phyloP scores from a whole-genome alignment of 164 flowering plant genomes.

The Akebia trifoliata region DNA sequence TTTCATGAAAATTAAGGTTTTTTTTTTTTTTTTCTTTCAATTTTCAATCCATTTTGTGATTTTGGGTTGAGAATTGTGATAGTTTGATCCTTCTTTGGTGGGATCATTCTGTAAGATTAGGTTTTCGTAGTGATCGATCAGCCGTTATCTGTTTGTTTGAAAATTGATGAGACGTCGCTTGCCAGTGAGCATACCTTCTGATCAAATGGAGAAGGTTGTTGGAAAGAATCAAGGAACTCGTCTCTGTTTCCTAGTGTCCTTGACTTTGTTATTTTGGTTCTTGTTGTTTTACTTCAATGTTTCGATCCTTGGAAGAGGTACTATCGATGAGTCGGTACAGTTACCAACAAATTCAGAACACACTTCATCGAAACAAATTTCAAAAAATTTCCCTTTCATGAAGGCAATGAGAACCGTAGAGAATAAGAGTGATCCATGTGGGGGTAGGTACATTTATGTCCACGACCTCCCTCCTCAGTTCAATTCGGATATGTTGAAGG shows the following conservation, averaged over 20 bases:
- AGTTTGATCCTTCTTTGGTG: no score
- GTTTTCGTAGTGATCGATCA: neutral
- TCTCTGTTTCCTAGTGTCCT: constrained; percentile 47
- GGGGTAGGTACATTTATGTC: constrained; percentile 87
- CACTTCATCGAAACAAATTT: neutral
- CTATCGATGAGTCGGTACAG: constrained; percentile 23
- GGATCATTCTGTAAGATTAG: no score
- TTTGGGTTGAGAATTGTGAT: no score
- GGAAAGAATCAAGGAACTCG: constrained; percentile 51
- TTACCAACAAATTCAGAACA: constrained; percentile 17
- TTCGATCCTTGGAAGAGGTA: constrained; percentile 41
- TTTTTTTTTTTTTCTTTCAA: no score
- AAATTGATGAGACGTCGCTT: constrained; percentile 62
- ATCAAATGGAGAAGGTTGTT: constrained; percentile 60
- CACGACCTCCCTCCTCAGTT: constrained; percentile 81
- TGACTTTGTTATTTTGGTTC: constrained; percentile 68
- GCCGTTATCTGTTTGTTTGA: neutral
- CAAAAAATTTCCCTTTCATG: constrained; percentile 42
- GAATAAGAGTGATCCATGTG: constrained; percentile 88
- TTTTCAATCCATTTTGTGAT: no score
- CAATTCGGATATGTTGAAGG: constrained; percentile 86
- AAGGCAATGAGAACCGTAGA: constrained; percentile 64
- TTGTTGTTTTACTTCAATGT: constrained; percentile 73
- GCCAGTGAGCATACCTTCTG: constrained; percentile 23
- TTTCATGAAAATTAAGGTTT: no score